Evolutionary conservation across 2,329 filamentous ascomycete species (phyloP), one percentile per base, ranked within the genome.

Genomic region (Trichoderma pleuroti): DNA sequence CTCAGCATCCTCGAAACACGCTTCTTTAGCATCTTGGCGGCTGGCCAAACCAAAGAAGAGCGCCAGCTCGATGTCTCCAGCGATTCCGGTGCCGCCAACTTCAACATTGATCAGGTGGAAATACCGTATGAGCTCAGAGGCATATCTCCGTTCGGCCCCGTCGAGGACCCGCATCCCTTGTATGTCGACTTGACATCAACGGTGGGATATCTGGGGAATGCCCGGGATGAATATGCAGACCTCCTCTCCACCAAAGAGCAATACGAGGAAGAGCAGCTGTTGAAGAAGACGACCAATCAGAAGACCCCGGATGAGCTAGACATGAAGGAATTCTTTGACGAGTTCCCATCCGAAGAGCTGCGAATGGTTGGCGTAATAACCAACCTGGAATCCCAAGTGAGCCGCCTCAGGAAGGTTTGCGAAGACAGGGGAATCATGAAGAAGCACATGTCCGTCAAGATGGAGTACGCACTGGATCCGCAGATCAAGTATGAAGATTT

Each of bases 141-240:
- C 2, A 83, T 83, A 9, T 78, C 77, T 4, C 75, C 75, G 0
- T 73, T 79, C 30, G 78, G 79, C 1, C 76, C 79, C 5, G 72
- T 75, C 1, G 81, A 83, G 68, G 82, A 84, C 49, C 75, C 82
- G 1, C 85, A 87, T 72, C 86, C 86, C 2, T 76, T 84, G 4
- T 87, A 86, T 73, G 73, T 78, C 12, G 77, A 82, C 21, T 78
- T 87, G 7, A 79, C 84, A 18, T 79, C 81, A 14, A 80, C 81
- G 1, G 80, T 84, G 11, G 82, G 80, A 1, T 82, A 86, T 21
- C 77, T 84, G n/a, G 80, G 83, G 57, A 79, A 85, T 34, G 83
- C 84, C 16, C 81, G 79, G 62, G 86, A 88, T 70, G 81, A 84
- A n/a, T 77, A 82, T 39, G 78, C 80, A 6, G 84, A 87, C 52